Evolutionary conservation across 2,329 filamentous ascomycete species (phyloP).

Genomic region (Colletotrichum spinosum): DNA sequence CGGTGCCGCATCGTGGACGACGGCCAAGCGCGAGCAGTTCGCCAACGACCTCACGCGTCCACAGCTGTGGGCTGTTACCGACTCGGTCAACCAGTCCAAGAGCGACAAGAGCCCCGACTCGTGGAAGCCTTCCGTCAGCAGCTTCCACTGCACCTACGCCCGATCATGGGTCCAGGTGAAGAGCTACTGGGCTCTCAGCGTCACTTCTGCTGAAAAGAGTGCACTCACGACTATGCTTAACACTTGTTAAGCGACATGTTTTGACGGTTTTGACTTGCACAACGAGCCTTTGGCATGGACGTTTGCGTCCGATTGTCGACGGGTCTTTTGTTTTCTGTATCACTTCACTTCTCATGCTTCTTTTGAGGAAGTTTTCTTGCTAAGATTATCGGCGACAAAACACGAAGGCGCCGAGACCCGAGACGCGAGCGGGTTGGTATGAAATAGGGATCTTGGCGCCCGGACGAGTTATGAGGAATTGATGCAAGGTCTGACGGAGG

Average conservation of each 20-base stretch:
- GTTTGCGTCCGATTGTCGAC: too few relatives aligned
- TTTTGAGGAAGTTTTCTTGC: too few relatives aligned
- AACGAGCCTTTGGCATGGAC: too few relatives aligned
- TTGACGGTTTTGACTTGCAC: not conserved
- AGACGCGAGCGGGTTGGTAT: too few relatives aligned
- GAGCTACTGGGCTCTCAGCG: slow-evolving; percentile 74
- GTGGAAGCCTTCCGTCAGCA: slow-evolving; percentile 79
- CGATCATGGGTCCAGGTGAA: slow-evolving; percentile 84
- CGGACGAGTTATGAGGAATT: too few relatives aligned
- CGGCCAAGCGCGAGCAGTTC: slow-evolving; percentile 72
- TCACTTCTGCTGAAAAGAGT: slow-evolving; percentile 79
- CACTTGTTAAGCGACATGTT: slow-evolving; percentile 62
- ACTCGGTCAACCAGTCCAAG: slow-evolving; percentile 79
- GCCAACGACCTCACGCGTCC: slow-evolving; percentile 83
- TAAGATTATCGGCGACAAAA: too few relatives aligned
- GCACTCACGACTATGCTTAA: slow-evolving; percentile 74
- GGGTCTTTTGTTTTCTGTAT: too few relatives aligned
- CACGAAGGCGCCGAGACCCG: too few relatives aligned
- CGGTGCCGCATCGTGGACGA: slow-evolving; percentile 79
- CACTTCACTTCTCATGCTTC: too few relatives aligned
- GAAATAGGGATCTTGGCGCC: too few relatives aligned
- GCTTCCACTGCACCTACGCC: slow-evolving; percentile 83
- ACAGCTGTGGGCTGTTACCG: slow-evolving; percentile 83
- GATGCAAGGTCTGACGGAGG: too few relatives aligned
- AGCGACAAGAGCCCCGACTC: slow-evolving; percentile 78